phyloP scores from a whole-genome alignment of 495 filamentous ascomycete species.

The Cercophora samala region DNA sequence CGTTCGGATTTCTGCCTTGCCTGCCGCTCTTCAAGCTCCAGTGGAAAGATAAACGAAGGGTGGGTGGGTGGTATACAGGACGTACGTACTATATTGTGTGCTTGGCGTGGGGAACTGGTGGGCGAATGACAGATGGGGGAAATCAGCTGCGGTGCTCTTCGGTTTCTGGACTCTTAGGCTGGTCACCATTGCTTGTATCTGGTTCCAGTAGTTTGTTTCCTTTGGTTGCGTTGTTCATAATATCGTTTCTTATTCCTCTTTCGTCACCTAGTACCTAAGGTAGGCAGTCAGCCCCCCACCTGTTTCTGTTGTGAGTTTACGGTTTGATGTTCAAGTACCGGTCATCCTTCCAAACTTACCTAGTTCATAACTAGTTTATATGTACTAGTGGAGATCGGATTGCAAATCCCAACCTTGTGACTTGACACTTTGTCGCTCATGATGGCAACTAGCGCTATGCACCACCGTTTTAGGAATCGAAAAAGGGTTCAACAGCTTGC shows the following conservation, averaged over 20 bases:
- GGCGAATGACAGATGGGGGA: not conserved
- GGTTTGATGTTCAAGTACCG: not conserved
- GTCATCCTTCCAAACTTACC: not conserved
- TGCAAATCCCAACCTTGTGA: slow-evolving; percentile 4
- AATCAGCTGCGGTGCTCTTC: too few relatives aligned
- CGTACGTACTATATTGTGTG: not conserved
- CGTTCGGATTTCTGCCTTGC: not conserved
- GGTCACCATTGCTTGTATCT: too few relatives aligned
- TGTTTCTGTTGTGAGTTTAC: not conserved
- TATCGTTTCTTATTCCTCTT: not conserved
- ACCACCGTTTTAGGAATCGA: not conserved
- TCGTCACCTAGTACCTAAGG: not conserved
- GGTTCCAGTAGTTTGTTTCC: not conserved
- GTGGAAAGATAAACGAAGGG: not conserved
- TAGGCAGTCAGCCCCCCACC: not conserved
- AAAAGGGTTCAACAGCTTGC: not conserved
- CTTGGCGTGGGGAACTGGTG: not conserved
- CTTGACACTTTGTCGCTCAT: not conserved
- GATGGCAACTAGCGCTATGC: not conserved
- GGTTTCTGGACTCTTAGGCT: too few relatives aligned
- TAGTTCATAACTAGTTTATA: not conserved
- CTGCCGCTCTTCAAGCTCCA: not conserved
- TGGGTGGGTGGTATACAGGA: not conserved
- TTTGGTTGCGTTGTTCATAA: not conserved
- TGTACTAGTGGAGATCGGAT: not conserved